Evolutionary conservation across 2,329 filamentous ascomycete genomes (phyloP), one percentile per base, ranked within the genome.

Genomic region (Claviceps sp.): DNA sequence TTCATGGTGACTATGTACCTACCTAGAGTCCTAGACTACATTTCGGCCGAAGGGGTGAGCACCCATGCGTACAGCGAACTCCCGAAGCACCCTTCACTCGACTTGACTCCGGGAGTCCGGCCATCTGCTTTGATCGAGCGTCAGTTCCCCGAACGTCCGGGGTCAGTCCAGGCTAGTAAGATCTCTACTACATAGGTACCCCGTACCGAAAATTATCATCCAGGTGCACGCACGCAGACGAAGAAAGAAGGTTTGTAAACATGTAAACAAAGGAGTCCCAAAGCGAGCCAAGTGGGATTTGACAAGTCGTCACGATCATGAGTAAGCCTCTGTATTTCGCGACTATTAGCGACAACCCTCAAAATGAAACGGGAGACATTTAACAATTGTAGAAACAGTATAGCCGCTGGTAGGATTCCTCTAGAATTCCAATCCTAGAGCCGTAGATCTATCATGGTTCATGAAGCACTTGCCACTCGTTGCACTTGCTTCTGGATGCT

Each of bases 31-130:
- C 45, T 20, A 20, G 20, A 20, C 20, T 45, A 49, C 45, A 49
- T 55, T 50, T 55, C 52, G 52, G 52, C 54, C 54, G 54, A 55
- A 42, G 52, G 11, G 13, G 11, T 22, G 39, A n/a, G 9, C 8
- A 22, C 23, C 42, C 20, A 23, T 44, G 42, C 44, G 49, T 45
- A 40, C 14, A 26, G 14, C 17, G 22, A 45, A 23, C 34, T 20
- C 17, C 43, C 43, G 44, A 36, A 43, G n/a, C 22, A 40, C 14
- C 43, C 45, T 44, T 44, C 16, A 14, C 40, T 34, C 29, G n/a
- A 23, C 40, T 34, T 20, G n/a, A 23, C 34, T 44, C 29, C 42
- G 9, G 20, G n/a, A 23, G 22, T 44, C 29, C 42, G 9, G 20
- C 37, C n/a, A 40, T 34, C 29, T 34, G 9, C 29, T 34, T 11